These are phyloP conservation scores for Phytophthora pini DNA, from an alignment of 352 stramenopile species.

Conservation along the genomic window DNA sequence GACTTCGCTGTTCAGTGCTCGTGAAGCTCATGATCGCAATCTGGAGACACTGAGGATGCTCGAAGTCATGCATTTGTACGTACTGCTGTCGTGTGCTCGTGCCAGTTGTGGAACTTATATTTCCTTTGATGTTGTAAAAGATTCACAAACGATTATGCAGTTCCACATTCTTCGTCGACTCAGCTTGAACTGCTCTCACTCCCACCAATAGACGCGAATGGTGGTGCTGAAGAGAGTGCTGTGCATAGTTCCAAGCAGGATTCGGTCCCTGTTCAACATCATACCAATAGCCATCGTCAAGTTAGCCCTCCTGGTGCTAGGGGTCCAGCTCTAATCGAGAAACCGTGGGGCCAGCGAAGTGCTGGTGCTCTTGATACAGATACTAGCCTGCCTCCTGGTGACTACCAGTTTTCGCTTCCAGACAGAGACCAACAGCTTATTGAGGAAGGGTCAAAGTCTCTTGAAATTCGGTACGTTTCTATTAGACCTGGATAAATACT, in stretches of 20 bases:
- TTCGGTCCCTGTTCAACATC: slow-evolving; percentile 3
- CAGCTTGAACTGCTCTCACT: slow-evolving; percentile 34
- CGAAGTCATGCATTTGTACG: slow-evolving; percentile 65
- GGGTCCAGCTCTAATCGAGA: slow-evolving; percentile 27
- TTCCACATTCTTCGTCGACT: slow-evolving; percentile 10
- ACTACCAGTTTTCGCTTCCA: slow-evolving; percentile 68
- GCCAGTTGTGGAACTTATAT: slow-evolving; percentile 1
- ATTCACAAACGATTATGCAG: slow-evolving; percentile 27
- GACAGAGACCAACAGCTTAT: slow-evolving; percentile 51
- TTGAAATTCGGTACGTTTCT: slow-evolving; percentile 67
- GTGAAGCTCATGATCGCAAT: slow-evolving; percentile 58
- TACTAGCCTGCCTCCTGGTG: slow-evolving; percentile 34
- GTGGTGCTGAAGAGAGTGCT: neutral
- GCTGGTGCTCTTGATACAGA: slow-evolving; percentile 14
- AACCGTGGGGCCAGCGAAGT: slow-evolving; percentile 27
- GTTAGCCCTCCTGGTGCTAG: neutral
- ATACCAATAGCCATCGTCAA: slow-evolving; percentile 2
- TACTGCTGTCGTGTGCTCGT: neutral
- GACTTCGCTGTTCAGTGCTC: slow-evolving; percentile 32
- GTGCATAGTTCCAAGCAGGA: slow-evolving; percentile 1
- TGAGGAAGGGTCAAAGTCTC: slow-evolving; percentile 56
- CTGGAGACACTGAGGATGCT: slow-evolving; percentile 68
- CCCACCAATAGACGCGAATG: slow-evolving; percentile 8
- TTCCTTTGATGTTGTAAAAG: slow-evolving; percentile 11
- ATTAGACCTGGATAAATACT: neutral